Evolutionary conservation across 2,329 filamentous ascomycete genomes (phyloP).

Genomic region (Aspergillus sp.): DNA sequence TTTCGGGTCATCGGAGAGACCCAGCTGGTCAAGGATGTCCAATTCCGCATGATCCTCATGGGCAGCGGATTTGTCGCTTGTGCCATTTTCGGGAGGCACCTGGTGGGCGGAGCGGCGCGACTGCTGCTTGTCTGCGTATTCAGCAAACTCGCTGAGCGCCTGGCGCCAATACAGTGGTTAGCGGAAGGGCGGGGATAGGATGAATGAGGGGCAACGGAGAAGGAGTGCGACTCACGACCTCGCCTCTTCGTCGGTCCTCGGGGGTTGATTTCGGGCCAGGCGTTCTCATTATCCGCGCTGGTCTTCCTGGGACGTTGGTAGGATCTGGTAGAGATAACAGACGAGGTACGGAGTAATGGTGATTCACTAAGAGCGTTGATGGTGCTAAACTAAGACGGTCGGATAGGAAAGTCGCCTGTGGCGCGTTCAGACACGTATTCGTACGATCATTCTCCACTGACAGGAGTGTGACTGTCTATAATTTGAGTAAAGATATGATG

Average conservation of each 20-base stretch:
- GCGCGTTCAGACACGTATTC: slow-evolving; percentile 48
- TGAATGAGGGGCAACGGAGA: slow-evolving; percentile 8
- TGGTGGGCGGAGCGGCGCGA: slow-evolving; percentile 51
- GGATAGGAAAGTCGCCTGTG: slow-evolving; percentile 38
- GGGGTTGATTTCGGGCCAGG: slow-evolving; percentile 63
- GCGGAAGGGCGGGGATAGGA: slow-evolving; percentile 6
- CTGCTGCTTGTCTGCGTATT: slow-evolving; percentile 96
- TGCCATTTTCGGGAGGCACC: slow-evolving; percentile 47
- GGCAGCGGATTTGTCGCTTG: slow-evolving; percentile 36
- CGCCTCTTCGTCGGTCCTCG: slow-evolving; percentile 83
- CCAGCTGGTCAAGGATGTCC: slow-evolving; percentile 81
- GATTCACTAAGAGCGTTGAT: slow-evolving; percentile 1
- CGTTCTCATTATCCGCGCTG: slow-evolving; percentile 38
- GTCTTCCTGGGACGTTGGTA: slow-evolving; percentile 7
- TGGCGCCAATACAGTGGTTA: slow-evolving; percentile 33
- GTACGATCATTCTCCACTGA: slow-evolving; percentile 46
- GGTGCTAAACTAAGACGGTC: slow-evolving; percentile 18
- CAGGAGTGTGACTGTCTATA: slow-evolving; percentile 7
- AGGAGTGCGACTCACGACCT: slow-evolving; percentile 65
- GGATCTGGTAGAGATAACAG: slow-evolving; percentile 1
- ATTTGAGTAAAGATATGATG: slow-evolving; percentile 2
- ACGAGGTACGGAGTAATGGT: slow-evolving; percentile 8
- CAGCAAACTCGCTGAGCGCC: slow-evolving; percentile 94
- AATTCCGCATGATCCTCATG: slow-evolving; percentile 82
- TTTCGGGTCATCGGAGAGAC: slow-evolving; percentile 71